phyloP scores from a whole-genome alignment of 768 basidiomycete genomes.

The Lentinula sp. region DNA sequence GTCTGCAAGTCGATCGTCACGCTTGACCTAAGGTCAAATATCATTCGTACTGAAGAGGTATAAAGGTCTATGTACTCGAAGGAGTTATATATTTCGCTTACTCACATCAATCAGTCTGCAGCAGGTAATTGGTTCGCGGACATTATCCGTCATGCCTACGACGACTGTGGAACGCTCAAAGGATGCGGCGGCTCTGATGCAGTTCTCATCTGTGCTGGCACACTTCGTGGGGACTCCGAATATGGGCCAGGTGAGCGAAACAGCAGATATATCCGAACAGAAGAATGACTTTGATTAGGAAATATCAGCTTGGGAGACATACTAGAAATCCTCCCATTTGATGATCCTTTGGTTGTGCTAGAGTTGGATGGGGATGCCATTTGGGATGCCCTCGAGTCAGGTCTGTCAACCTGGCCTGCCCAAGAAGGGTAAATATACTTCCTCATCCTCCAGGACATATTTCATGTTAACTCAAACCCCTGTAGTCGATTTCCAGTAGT shows the following conservation, averaged over 20 bases:
- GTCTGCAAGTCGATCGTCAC: conserved; percentile 65
- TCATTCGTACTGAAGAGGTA: conserved; percentile 72
- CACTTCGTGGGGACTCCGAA: conserved; percentile 76
- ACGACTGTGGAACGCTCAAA: conserved; percentile 56
- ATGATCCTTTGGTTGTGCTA: conserved; percentile 77
- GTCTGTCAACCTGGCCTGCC: conserved; percentile 74
- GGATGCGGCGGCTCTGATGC: conserved; percentile 68
- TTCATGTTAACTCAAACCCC: neutral
- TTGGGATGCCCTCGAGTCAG: conserved; percentile 74
- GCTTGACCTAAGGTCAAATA: conserved; percentile 70
- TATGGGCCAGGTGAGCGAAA: conserved; percentile 67
- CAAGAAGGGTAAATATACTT: conserved; percentile 67
- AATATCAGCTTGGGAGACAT: conserved; percentile 80
- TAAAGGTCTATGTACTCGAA: neutral
- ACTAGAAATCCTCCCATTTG: conserved; percentile 84
- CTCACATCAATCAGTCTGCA: conserved; percentile 42
- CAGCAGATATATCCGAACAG: neutral
- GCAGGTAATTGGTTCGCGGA: conserved; percentile 84
- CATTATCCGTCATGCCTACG: conserved; percentile 76
- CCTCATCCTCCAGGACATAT: conserved; percentile 4
- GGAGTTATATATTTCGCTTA: neutral
- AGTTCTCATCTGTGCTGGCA: conserved; percentile 78
- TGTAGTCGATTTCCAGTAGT: conserved; percentile 82
- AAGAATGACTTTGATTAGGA: conserved; percentile 32
- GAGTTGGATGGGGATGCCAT: conserved; percentile 74